Base-by-base conservation (phyloP, 2,329 filamentous ascomycete species). In the Monosporascus sp. region DNA sequence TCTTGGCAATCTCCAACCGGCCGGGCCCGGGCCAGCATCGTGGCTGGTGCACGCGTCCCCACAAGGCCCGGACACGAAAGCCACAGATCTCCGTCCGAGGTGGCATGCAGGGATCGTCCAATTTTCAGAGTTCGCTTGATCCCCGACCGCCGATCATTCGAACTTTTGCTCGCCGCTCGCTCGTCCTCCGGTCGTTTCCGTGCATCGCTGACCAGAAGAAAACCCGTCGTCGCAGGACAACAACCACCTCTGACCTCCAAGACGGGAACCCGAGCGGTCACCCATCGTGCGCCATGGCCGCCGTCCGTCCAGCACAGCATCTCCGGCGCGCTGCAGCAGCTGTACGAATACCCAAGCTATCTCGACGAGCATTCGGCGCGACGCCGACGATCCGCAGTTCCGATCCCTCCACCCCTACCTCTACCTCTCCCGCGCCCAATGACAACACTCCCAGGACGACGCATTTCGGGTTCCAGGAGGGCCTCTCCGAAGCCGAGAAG, bases 401-500 rank as follows among this genome's bases (percentile, higher is more conserved):
- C 37, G 52, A 56, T 36, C 48, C 59, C 20, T 49, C 63, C 7
- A 49, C 61, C 36, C 53, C 59, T 17, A 37, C 55, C 14, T 45
- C 56, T 26, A 44, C 40, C 41, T 50, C 36, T 11, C 26, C 37
- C 41, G 36, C 41, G 47, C 27, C 26, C 47, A 22, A 49, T 52
- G 40, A 37, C 54, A 50, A 17, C 53, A 53, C 26, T 54, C 17
- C 17, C 57, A 61, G 53, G 61, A 86, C 86, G 57, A 96, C 92
- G 49, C 91, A 96, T 74, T 97, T 97, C 71, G 92, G 92, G 50
- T 97, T 91, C 70, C 82, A 92, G 73, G 67, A 69, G 58, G 93
- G 90, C 43, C 81, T 97, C 41, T 84, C 88, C 17, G 90, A 95
- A 69, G 78, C 84, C 9, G 79, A 94, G 70, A 97, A 97, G 73